phyloP scores from a whole-genome alignment of 2,329 filamentous ascomycete genomes.

The Bimuria novae-zelandiae region DNA sequence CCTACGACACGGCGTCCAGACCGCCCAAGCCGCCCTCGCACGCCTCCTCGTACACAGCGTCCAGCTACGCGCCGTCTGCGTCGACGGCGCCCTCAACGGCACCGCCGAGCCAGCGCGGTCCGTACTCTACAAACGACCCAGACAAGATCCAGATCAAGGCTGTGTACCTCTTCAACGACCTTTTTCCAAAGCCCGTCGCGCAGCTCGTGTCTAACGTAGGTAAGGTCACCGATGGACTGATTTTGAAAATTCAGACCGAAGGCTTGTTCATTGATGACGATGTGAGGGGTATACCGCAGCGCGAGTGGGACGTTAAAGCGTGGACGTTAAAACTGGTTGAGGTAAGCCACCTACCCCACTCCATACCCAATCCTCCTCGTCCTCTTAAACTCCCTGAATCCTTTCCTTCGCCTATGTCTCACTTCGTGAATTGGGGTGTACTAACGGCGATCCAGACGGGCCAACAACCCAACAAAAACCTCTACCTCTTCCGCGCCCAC shows the following conservation, averaged over 20 bases:
- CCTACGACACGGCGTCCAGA: conserved; percentile 69
- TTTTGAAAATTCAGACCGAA: conserved; percentile 89
- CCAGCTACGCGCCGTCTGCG: conserved; percentile 82
- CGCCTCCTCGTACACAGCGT: conserved; percentile 71
- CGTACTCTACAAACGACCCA: conserved; percentile 87
- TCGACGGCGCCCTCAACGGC: conserved; percentile 84
- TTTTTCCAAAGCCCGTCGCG: conserved; percentile 86
- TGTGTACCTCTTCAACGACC: conserved; percentile 90
- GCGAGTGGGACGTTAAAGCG: conserved; percentile 98
- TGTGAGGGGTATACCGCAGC: conserved; percentile 84
- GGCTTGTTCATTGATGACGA: conserved; percentile 98
- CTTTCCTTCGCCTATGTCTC: background rate
- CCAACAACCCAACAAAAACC: conserved; percentile 49
- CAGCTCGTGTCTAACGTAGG: conserved; percentile 85
- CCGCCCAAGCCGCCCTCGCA: conserved; percentile 57
- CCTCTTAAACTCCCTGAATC: background rate
- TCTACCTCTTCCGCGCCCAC: conserved; percentile 62
- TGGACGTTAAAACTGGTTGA: conserved; percentile 96
- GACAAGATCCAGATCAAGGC: conserved; percentile 95
- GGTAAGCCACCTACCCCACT: conserved; percentile 42
- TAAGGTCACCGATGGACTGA: conserved; percentile 86
- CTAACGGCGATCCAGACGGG: conserved; percentile 41
- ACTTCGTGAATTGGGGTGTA: background rate
- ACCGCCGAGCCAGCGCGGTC: conserved; percentile 74
- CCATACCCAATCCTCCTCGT: too few species aligned